Base-by-base conservation (phyloP, 805 yeast species). In the Wickerhamiella azymoides region DNA sequence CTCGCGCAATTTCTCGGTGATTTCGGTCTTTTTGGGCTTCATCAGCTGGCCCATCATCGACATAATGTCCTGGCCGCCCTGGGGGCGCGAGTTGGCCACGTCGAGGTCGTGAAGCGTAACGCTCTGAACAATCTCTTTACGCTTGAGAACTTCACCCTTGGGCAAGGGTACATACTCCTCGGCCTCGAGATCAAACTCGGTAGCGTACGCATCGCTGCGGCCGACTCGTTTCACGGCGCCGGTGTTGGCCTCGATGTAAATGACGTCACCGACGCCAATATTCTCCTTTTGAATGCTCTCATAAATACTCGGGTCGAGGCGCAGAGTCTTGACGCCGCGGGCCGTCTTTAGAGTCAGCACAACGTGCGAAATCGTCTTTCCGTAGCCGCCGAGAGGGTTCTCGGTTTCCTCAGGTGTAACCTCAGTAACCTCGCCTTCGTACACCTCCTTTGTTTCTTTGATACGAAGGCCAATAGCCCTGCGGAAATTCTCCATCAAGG, bases 151-250 rank as follows among this genome's bases (percentile, higher is more conserved):
- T 64, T 92, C 99, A 45, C 98, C 98, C 68, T 92, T 93, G 50
- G 99, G 99, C 57, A 93, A 73, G 37, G 98, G 96, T 18, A 92
- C 97, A 64, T 92, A 92, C 66, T 92, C 97, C 66, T 93, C 96
- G 24, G 97, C 96, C 71, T 92, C 97, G 49, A 93, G 74, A 65
- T 92, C 99, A 57, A 88, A 92, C 67, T 92, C 99, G 9, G 98
- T 86, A 19, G 98, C 96, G 59, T 86, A 86, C 0, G 96, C 96
- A 63, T 92, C 97, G n/a, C 94, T 83, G 63, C 99, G 76, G 45
- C 99, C 99, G 21, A 92, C 94, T 59, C 97, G 74, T 60, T 89
- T 89, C 36, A 92, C 96, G 18, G 95, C 85, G 36, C 99, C 99
- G 13, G 96, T 89, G 59, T 93, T 89, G 49, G 96, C 84, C 67